Evolutionary conservation across 257 asterid species (phyloP).

Genomic region (Linaria vulgaris): DNA sequence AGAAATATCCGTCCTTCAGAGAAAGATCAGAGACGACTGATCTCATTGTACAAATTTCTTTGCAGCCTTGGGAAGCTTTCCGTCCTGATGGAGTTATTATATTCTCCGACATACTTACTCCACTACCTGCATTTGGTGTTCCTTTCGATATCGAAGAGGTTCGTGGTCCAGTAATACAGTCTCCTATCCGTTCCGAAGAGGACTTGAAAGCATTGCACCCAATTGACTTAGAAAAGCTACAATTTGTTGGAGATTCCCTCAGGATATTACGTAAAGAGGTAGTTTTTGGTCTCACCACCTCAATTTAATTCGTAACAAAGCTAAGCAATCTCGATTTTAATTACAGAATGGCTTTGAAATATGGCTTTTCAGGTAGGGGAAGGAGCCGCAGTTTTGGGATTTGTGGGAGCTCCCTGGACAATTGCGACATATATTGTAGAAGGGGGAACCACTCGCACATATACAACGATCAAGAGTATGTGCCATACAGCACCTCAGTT

Average conservation of each 20-base stretch:
- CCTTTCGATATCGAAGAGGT: conserved; percentile 92
- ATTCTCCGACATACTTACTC: conserved; percentile 96
- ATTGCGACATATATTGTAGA: conserved; percentile 92
- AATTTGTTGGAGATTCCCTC: conserved; percentile 88
- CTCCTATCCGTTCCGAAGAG: conserved; percentile 78
- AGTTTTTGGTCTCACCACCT: neutral
- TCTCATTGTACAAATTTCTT: conserved; percentile 98
- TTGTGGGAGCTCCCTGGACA: conserved; percentile 98
- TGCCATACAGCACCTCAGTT: conserved; percentile 64
- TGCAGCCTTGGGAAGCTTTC: conserved; percentile 99
- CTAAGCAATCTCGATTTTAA: too few species aligned
- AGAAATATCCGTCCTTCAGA: conserved; percentile 96
- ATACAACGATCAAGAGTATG: conserved; percentile 87
- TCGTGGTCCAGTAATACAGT: conserved; percentile 82
- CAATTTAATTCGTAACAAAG: neutral
- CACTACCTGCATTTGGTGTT: conserved; percentile 96
- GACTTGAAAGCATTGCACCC: conserved; percentile 72
- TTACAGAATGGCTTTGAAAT: conserved; percentile 48
- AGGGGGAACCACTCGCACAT: conserved; percentile 82
- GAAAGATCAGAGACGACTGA: conserved; percentile 99
- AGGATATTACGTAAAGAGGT: conserved; percentile 77
- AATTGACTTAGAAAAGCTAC: conserved; percentile 74
- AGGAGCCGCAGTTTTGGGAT: conserved; percentile 87
- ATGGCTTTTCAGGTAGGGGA: conserved; percentile 71
- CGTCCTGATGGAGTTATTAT: conserved; percentile 95